Evolutionary conservation across 257 asterid species (phyloP).

Genomic region (Solanum sitiens): DNA sequence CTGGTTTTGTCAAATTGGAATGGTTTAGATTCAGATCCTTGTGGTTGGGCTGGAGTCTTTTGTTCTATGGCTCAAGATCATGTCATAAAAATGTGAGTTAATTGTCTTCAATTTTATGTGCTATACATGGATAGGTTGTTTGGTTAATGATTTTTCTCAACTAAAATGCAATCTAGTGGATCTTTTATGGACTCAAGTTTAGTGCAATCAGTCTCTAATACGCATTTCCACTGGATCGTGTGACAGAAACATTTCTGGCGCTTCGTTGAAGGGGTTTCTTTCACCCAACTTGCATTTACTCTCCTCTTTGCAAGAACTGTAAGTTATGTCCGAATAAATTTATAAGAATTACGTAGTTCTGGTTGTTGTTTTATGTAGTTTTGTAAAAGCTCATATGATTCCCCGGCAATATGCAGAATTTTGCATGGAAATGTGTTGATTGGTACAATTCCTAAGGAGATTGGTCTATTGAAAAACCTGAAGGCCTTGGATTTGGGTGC

Average conservation of each 20-base stretch:
- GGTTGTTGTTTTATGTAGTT: background rate
- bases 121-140: background rate
- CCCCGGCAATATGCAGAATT: conserved; percentile 27
- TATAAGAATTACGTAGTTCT: background rate
- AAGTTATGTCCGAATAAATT: conserved; percentile 11
- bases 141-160: background rate
- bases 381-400: background rate
- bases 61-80: conserved; percentile 65
- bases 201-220: background rate
- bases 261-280: conserved; percentile 76
- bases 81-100: conserved; percentile 74
- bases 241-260: conserved; percentile 77
- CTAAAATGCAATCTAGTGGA: background rate
- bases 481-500: conserved; percentile 73
- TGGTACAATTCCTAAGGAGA: conserved; percentile 81
- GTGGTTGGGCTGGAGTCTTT: conserved; percentile 67
- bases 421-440: conserved; percentile 71
- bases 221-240: background rate
- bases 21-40: conserved; percentile 66
- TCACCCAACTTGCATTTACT: conserved; percentile 63
- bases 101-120: background rate
- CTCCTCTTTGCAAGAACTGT: conserved; percentile 67
- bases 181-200: background rate
- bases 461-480: conserved; percentile 65
- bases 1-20: conserved; percentile 78